These are phyloP conservation scores for Chamaecyparis obtusa DNA, from an alignment of 75 land plant species.

Conservation along the genomic window DNA sequence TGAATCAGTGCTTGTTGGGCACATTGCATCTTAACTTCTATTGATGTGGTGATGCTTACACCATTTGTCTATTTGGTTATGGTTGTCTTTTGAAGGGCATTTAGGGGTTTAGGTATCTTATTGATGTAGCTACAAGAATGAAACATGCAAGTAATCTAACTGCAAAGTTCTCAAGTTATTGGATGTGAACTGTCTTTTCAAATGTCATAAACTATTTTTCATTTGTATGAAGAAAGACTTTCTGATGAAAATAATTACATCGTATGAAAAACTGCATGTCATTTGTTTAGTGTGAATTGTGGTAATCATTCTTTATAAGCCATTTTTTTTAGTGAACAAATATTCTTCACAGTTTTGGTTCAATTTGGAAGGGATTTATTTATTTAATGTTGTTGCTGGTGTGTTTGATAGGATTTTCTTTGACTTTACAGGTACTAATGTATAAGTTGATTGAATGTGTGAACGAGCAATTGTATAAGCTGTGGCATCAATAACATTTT, in stretches of 20 bases:
- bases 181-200: background rate
- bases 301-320: background rate
- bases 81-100: background rate
- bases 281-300: background rate
- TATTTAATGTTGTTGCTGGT: background rate
- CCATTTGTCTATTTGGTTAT: too few relatives aligned
- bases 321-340: background rate
- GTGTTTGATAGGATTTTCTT: background rate
- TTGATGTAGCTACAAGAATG: background rate
- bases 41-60: too few relatives aligned
- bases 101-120: background rate
- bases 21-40: too few relatives aligned
- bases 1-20: too few relatives aligned
- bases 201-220: background rate
- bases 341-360: background rate
- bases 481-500: constrained; percentile 76
- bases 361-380: background rate
- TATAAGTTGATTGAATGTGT: constrained; percentile 77
- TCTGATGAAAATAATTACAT: background rate
- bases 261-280: background rate
- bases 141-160: background rate
- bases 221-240: too few relatives aligned
- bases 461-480: constrained; percentile 81
- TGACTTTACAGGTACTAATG: constrained; percentile 57
- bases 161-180: background rate